phyloP scores from a whole-genome alignment of 495 filamentous ascomycete species.

The Acidiella bohemica region DNA sequence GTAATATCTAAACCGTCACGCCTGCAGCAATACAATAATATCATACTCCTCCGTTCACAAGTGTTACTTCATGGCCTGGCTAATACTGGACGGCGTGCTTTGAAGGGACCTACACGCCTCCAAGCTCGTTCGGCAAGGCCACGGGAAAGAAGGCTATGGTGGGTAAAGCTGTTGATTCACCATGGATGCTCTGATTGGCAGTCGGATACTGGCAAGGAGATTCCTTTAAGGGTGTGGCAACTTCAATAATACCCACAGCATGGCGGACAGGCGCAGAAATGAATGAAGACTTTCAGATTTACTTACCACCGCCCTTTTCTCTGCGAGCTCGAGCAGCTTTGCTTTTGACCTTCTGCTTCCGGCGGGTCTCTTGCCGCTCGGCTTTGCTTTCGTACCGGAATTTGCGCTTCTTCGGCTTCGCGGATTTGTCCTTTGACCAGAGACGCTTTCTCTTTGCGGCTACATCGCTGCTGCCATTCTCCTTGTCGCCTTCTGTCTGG shows the following conservation, averaged over 20 bases:
- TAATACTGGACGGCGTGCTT: background rate
- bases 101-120: constrained; percentile 5
- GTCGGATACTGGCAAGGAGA: too few relatives aligned
- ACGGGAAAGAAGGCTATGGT: too few relatives aligned
- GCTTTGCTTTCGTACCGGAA: constrained; percentile 84
- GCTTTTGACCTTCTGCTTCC: constrained; percentile 52
- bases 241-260: too few relatives aligned
- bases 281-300: too few relatives aligned
- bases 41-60: background rate
- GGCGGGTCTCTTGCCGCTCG: constrained; percentile 52
- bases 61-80: background rate
- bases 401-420: constrained; percentile 73
- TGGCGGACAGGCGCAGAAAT: too few relatives aligned
- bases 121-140: constrained; percentile 6
- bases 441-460: constrained; percentile 20
- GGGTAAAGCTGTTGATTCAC: too few relatives aligned
- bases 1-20: constrained; percentile 56
- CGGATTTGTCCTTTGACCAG: constrained; percentile 34
- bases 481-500: constrained; percentile 25
- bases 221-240: too few relatives aligned
- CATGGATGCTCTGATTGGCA: too few relatives aligned
- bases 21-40: background rate
- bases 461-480: constrained; percentile 22
- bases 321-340: constrained; percentile 27
- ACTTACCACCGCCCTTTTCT: too few relatives aligned